Conservation (phyloP, 2,329 filamentous ascomycete species). For the Colletotrichum endophyticum region DNA sequence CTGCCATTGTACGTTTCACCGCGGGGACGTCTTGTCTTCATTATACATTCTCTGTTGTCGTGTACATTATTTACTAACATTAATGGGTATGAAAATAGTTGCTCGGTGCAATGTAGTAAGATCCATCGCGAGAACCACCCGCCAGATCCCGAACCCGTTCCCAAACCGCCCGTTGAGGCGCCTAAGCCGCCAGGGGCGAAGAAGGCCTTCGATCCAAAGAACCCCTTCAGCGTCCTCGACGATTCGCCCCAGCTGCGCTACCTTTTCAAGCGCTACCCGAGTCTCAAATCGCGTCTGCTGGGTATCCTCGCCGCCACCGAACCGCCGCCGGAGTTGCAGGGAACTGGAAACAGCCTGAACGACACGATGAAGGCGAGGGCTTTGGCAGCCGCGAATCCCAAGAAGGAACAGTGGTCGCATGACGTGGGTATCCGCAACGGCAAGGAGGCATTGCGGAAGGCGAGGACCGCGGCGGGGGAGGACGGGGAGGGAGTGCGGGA, state of each 20-base stretch:
- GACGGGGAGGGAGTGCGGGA: constrained; percentile 65
- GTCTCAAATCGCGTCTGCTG: constrained; percentile 49
- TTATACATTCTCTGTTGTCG: neutral
- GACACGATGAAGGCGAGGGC: constrained; percentile 22
- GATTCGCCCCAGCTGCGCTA: constrained; percentile 51
- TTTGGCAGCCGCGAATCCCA: constrained; percentile 24
- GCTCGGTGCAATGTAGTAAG: constrained; percentile 63
- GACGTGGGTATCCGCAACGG: constrained; percentile 64
- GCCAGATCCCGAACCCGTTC: constrained; percentile 37
- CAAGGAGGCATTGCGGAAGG: constrained; percentile 55
- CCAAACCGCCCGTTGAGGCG: constrained; percentile 28
- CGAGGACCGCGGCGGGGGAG: constrained; percentile 53
- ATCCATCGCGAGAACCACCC: constrained; percentile 56
- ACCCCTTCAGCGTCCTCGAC: constrained; percentile 59
- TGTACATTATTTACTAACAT: constrained; percentile 13
- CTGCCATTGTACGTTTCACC: constrained; percentile 59
- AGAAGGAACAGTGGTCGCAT: constrained; percentile 57
- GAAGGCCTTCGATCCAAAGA: constrained; percentile 25
- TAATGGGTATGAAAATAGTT: constrained; percentile 41
- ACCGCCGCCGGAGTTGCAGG: constrained; percentile 37
- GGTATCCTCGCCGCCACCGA: constrained; percentile 56
- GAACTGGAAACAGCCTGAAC: constrained; percentile 13
- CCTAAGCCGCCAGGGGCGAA: constrained; percentile 30
- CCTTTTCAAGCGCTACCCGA: constrained; percentile 59
- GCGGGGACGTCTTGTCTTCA: neutral